Conservation (phyloP, 202 grass and related monocot genomes). For the Brachypodium distachyon region DNA sequence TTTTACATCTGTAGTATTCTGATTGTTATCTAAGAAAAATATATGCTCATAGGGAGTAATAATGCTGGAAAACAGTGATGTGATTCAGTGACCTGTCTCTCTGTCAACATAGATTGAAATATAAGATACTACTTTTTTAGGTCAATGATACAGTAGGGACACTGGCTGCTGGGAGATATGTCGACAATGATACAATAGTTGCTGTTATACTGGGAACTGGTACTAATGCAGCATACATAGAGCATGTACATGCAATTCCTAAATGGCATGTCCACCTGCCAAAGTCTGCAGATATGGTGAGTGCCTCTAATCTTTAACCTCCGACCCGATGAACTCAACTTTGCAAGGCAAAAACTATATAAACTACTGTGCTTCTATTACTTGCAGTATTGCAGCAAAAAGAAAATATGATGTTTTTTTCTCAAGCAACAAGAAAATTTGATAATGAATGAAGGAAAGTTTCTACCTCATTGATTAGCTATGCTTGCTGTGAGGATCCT, state of each 20-base stretch:
- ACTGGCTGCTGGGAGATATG: conserved; percentile 69
- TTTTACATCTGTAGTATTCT: neutral
- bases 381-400: neutral
- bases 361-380: neutral
- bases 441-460: neutral
- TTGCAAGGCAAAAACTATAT: neutral
- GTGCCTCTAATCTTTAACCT: neutral
- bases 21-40: too few relatives aligned
- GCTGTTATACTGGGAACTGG: conserved; percentile 75
- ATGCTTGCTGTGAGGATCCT: neutral
- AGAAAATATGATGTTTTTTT: neutral
- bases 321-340: neutral
- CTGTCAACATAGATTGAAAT: neutral
- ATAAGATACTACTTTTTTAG: conserved; percentile 14
- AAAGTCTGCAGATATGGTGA: conserved; percentile 63
- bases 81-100: neutral
- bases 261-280: conserved; percentile 51
- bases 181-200: conserved; percentile 52
- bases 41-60: neutral
- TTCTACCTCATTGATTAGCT: neutral
- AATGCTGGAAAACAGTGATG: neutral
- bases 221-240: conserved; percentile 85
- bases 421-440: neutral
- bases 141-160: conserved; percentile 83
- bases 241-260: conserved; percentile 57